Base-by-base conservation (phyloP, 192 early-diverging fungal genomes). In the Diversispora epigaea region DNA sequence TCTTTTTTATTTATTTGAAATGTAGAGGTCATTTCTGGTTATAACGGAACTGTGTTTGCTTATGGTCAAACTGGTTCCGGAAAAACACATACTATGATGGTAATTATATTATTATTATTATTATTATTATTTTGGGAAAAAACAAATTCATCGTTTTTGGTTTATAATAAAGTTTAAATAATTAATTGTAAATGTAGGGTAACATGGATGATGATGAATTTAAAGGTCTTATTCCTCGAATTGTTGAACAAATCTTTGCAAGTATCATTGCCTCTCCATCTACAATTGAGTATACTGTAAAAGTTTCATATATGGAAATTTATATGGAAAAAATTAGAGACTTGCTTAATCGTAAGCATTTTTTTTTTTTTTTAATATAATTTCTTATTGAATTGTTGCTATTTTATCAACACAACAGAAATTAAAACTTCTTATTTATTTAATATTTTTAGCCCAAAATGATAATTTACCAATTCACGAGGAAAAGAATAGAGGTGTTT, bases 261-360 rank as follows among this genome's bases (percentile, higher is more conserved):
- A 92, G 92, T 62, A 99, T 99, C 78, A 83, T 93, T 83, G 91
- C 89, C 21, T 92, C 96, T 11, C 96, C 98, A 60, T 84, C 91
- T 6, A 95, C 92, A 50, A 86, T 98, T 76, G 97, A 98, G 84
- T 99, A 98, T 83, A 98, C 96, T 19, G 97, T 99, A 76, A 94
- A 96, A 77, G 93, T 96, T 4, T 97, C 95, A n/a, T 99, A 92
- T 84, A 98, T 99, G 96, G 98, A 99, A 89, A 98, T 99, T 77
- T 99, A 99, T 85, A 99, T 98, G 97, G 98, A 99, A 77, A 94
- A 92, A 80, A 95, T 99, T 73, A 88, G 96, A 71, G 98, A 99
- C 88, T 80, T 99, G 78, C 86, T 99, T 49, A 93, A 95, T 80
- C 92, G 88, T 93, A 81, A 81, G 88, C 76, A 52, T 40, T 61